These are phyloP conservation scores for Hyparrhenia diplandra DNA, from an alignment of 176 grass and related monocot genomes.

Conservation along the genomic window DNA sequence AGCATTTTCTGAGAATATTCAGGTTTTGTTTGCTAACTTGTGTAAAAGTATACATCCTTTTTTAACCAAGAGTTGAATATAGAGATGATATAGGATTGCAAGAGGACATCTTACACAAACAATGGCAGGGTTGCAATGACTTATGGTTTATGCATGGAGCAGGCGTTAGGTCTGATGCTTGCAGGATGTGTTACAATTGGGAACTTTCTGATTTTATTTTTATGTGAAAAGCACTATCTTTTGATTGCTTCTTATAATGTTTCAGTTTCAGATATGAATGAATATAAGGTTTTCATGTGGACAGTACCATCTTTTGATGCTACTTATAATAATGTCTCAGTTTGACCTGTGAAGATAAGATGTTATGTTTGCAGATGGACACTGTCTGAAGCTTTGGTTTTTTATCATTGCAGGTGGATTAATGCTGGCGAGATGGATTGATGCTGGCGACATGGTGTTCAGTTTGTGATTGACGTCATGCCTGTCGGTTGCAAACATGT, in stretches of 20 bases:
- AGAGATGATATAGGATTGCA: neutral
- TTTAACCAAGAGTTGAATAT: neutral
- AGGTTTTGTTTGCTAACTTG: neutral
- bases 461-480: neutral
- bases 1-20: neutral
- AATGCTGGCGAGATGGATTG: too few species aligned
- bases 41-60: neutral
- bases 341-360: neutral
- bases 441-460: neutral
- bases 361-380: neutral
- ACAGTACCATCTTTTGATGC: neutral
- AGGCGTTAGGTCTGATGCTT: neutral
- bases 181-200: neutral
- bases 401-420: neutral
- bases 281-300: too few species aligned
- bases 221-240: neutral
- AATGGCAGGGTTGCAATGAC: neutral
- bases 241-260: neutral
- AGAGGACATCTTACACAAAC: neutral
- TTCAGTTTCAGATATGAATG: too few species aligned
- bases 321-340: neutral
- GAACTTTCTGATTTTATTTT: neutral
- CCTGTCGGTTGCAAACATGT: neutral
- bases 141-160: neutral
- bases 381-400: neutral